These are phyloP conservation scores for Botrytis squamosa DNA, from an alignment of 2,329 filamentous ascomycete species.

Conservation along the genomic window DNA sequence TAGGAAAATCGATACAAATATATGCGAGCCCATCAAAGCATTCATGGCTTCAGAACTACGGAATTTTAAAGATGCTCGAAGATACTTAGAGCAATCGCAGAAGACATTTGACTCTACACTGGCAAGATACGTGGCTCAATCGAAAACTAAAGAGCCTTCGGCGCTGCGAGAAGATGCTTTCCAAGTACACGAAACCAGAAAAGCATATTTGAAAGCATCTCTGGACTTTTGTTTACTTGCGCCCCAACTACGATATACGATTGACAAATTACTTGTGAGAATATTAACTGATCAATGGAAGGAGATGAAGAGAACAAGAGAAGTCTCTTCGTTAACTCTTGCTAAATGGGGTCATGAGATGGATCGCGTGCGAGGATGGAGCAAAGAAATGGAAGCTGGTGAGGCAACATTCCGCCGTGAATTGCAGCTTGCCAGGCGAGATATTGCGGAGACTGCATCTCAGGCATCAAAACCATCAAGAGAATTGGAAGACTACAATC, in stretches of 20 bases:
- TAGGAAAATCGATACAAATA: slow-evolving; percentile 72
- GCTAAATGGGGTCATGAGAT: slow-evolving; percentile 74
- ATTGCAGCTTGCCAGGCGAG: slow-evolving; percentile 72
- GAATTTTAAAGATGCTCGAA: slow-evolving; percentile 80
- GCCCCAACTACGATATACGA: slow-evolving; percentile 76
- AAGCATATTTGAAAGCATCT: slow-evolving; percentile 84
- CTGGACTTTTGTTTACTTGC: slow-evolving; percentile 91
- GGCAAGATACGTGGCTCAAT: slow-evolving; percentile 77
- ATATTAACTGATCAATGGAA: slow-evolving; percentile 85
- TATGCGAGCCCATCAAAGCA: slow-evolving; percentile 76
- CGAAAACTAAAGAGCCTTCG: slow-evolving; percentile 91
- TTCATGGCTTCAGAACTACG: slow-evolving; percentile 80
- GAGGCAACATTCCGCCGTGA: slow-evolving; percentile 82
- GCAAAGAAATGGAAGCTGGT: slow-evolving; percentile 88
- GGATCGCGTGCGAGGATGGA: slow-evolving; percentile 89
- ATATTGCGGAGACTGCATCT: slow-evolving; percentile 78
- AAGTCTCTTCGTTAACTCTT: slow-evolving; percentile 60
- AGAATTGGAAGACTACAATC: slow-evolving; percentile 88
- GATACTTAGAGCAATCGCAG: slow-evolving; percentile 74
- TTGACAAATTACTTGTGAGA: slow-evolving; percentile 84
- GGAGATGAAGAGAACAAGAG: slow-evolving; percentile 73
- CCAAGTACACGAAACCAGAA: slow-evolving; percentile 87
- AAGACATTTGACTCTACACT: slow-evolving; percentile 80
- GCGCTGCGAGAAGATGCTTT: slow-evolving; percentile 93
- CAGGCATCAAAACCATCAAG: slow-evolving; percentile 73